Evolutionary conservation across 306 rosid species (phyloP), one percentile per base, ranked within the genome.

Genomic region (Inga oerstediana): DNA sequence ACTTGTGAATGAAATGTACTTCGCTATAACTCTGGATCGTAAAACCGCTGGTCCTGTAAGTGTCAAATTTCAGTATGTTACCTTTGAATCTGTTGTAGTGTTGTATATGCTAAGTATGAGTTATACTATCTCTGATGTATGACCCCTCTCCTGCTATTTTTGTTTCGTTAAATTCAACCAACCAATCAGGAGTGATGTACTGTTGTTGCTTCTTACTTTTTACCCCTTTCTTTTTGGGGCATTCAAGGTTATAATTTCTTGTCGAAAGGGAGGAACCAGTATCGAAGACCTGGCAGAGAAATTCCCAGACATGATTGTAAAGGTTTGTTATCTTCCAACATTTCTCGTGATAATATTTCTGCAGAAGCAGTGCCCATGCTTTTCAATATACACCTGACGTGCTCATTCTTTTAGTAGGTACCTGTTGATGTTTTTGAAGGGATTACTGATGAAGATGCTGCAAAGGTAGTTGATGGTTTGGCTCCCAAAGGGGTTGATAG

Each of bases 271-370:
- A 72, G 99, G 98, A 86, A 95, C 99, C 77, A 95, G 99, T 88
- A 95, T 93, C 67, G 98, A 95, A 88, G 98, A 95, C 80, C 98
- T 95, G 54, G 99, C 99, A 45, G 99, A 95, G 89, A 95, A 95
- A 89, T 95, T 86, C 85, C 99, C 99, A 2, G 97, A 95, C 82
- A 91, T 91, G 93, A 95, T 95, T 84, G 34, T 88, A 56, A 93
- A 95, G 98, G 99, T 95, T 77, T 83, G 80, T 81, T 49, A 71
- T 65, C 82, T 79, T 46, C 69, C 69, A 44, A 61, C 48, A 75
- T 86, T 22, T 77, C 30, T 85, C 80, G 48, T 37, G 45, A 35
- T 44, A 75, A 75, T 43, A 66, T 74, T 81, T 72, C 58, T 74
- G 7, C 65, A 7, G 1, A 52, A 74, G n/a, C 32, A 49, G 43